These are phyloP conservation scores for Metarhizium sp. DNA, from an alignment of 2,329 filamentous ascomycete species.

Conservation along the genomic window DNA sequence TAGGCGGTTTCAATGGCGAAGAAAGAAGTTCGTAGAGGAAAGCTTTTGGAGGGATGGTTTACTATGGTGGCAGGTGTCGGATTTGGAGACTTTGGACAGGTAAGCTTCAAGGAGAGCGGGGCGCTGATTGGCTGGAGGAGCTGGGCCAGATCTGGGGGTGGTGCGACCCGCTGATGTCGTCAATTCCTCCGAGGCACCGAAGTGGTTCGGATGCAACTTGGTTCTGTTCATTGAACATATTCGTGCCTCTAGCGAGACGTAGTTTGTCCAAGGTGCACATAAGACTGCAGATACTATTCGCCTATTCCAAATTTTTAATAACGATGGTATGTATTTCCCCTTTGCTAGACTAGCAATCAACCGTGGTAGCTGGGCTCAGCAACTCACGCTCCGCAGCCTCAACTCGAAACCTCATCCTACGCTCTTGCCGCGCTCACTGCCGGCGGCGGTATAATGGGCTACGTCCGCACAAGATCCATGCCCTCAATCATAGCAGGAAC, in stretches of 20 bases:
- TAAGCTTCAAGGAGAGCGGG: slow-evolving; percentile 22
- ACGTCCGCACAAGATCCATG: slow-evolving; percentile 71
- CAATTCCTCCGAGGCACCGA: not conserved
- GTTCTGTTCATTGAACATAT: not conserved
- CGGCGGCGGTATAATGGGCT: slow-evolving; percentile 80
- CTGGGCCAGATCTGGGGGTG: not conserved
- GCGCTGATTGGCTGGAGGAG: slow-evolving; percentile 21
- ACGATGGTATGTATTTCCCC: slow-evolving; percentile 2
- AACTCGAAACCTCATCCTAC: slow-evolving; percentile 54
- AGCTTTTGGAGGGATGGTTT: not conserved
- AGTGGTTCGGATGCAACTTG: not conserved
- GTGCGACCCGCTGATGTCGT: slow-evolving; percentile 4
- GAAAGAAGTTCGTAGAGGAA: not conserved
- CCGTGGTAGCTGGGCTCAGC: not conserved
- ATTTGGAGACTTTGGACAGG: slow-evolving; percentile 21
- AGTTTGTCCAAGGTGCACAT: not conserved
- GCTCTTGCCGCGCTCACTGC: slow-evolving; percentile 75
- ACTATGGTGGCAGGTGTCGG: slow-evolving; percentile 2
- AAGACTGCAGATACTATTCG: not conserved
- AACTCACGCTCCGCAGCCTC: slow-evolving; percentile 4
- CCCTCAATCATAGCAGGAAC: slow-evolving; percentile 81
- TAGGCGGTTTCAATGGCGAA: slow-evolving; percentile 3
- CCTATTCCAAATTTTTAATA: not conserved
- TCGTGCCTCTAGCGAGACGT: not conserved
- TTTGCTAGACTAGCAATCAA: not conserved